phyloP scores from a whole-genome alignment of 257 asterid genomes.

The Penstemon davidsonii region DNA sequence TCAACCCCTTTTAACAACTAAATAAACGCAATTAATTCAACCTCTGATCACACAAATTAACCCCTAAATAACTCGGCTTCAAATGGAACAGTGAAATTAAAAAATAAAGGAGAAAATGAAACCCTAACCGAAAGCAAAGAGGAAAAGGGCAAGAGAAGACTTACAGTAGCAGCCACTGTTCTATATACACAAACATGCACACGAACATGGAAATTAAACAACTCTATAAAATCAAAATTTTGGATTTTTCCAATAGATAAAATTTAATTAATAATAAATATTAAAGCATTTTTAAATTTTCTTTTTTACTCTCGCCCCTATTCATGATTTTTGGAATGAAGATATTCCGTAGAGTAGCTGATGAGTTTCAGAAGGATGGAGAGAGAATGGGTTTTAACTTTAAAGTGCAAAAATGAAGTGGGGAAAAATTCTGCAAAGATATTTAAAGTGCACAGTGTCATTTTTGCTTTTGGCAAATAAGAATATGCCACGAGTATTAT shows the following conservation, averaged over 20 bases:
- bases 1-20: conserved; percentile 21
- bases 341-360: conserved; percentile 38
- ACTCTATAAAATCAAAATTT: conserved; percentile 2
- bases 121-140: conserved; percentile 51
- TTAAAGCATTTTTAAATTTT: conserved; percentile 16
- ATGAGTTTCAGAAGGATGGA: conserved; percentile 27
- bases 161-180: conserved; percentile 50
- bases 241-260: conserved; percentile 17
- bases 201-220: conserved; percentile 23
- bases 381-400: background rate
- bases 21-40: conserved; percentile 13
- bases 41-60: conserved; percentile 28
- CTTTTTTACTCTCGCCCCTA: conserved; percentile 24
- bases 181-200: conserved; percentile 37
- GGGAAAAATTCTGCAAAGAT: conserved; percentile 14
- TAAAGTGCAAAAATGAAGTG: background rate
- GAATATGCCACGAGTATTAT: background rate
- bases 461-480: conserved; percentile 29
- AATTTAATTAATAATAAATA: background rate
- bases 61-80: background rate
- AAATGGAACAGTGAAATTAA: background rate
- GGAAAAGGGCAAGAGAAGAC: conserved; percentile 39
- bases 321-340: conserved; percentile 35
- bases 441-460: conserved; percentile 34
- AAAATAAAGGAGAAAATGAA: conserved; percentile 32